These are phyloP conservation scores for Plasmodium malariae DNA, from an alignment of 169 alveolate species.

Conservation along the genomic window DNA sequence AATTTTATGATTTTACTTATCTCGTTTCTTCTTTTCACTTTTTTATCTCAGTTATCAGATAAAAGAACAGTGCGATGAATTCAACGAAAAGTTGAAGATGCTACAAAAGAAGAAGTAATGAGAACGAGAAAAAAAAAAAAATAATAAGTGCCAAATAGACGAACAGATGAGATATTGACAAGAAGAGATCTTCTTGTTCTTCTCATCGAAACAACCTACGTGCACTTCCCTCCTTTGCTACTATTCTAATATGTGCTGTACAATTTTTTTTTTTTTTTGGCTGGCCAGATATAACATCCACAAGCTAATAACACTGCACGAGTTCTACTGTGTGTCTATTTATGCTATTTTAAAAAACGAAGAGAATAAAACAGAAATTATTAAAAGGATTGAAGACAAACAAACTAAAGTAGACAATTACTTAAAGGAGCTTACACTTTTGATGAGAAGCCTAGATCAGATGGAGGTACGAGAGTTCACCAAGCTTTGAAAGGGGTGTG, in stretches of 20 bases:
- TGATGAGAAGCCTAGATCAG: neutral
- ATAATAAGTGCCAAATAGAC: neutral
- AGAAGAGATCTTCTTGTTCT: too few species aligned
- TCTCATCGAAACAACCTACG: too few species aligned
- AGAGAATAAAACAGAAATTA: conserved; percentile 13
- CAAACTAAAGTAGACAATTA: neutral
- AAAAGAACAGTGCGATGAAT: conserved; percentile 45
- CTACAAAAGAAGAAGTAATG: conserved; percentile 41
- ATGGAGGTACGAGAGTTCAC: conserved; percentile 23
- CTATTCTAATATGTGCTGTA: too few species aligned
- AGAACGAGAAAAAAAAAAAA: neutral
- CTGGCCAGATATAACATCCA: conserved; percentile 25
- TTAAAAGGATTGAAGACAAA: conserved; percentile 3
- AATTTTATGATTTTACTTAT: neutral
- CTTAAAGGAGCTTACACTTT: neutral
- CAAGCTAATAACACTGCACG: conserved; percentile 32
- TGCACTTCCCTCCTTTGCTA: too few species aligned
- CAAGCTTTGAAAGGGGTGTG: too few species aligned
- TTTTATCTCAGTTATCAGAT: conserved; percentile 46
- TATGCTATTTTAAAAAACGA: conserved; percentile 66
- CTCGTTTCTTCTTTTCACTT: neutral
- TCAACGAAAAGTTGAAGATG: conserved; percentile 33
- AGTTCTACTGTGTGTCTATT: conserved; percentile 31
- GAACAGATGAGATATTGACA: too few species aligned
- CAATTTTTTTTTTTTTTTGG: neutral